Percentiles rank a stretch among this genome's conserved stretches.
phyloP scores from a whole-genome alignment of 1,139 yeast species.

The Yamadazyma triangularis region DNA sequence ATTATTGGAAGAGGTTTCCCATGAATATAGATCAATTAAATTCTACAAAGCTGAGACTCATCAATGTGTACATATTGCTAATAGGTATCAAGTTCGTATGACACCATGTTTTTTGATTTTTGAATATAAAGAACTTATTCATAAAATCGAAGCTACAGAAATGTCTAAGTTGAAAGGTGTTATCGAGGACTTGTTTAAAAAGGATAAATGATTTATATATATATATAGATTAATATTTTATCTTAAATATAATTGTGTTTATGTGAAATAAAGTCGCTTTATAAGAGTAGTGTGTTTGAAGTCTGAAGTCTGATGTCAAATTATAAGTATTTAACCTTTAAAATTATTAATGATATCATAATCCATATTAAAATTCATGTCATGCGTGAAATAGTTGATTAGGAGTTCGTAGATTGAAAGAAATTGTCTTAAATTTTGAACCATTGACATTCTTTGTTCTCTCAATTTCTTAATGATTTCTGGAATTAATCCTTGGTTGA shows the following conservation, averaged over 20 bases:
- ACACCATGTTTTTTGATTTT: conserved; percentile 87
- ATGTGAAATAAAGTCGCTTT: too few species aligned
- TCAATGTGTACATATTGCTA: conserved; percentile 69
- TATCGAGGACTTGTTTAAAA: too few species aligned
- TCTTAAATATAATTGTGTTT: too few species aligned
- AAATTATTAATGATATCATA: neutral
- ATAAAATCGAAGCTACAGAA: too few species aligned
- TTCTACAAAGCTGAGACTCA: conserved; percentile 58
- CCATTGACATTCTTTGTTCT: conserved; percentile 77
- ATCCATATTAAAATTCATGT: neutral
- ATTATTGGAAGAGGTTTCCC: conserved; percentile 57
- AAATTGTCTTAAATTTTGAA: conserved; percentile 73
- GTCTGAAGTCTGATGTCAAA: too few species aligned
- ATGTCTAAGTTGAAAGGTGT: too few species aligned
- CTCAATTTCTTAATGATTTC: conserved; percentile 57
- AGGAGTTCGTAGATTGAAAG: conserved; percentile 61
- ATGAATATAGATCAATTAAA: conserved; percentile 46
- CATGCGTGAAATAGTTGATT: conserved; percentile 16
- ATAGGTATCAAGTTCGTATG: conserved; percentile 68
- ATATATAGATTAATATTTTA: too few species aligned
- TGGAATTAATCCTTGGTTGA: conserved; percentile 34
- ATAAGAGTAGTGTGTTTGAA: too few species aligned
- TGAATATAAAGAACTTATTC: conserved; percentile 71
- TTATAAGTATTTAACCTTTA: too few species aligned
- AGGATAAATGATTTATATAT: too few species aligned